Evolutionary conservation across 2,329 filamentous ascomycete genomes (phyloP).

Genomic region (Cylindrodendrum hubeiense): DNA sequence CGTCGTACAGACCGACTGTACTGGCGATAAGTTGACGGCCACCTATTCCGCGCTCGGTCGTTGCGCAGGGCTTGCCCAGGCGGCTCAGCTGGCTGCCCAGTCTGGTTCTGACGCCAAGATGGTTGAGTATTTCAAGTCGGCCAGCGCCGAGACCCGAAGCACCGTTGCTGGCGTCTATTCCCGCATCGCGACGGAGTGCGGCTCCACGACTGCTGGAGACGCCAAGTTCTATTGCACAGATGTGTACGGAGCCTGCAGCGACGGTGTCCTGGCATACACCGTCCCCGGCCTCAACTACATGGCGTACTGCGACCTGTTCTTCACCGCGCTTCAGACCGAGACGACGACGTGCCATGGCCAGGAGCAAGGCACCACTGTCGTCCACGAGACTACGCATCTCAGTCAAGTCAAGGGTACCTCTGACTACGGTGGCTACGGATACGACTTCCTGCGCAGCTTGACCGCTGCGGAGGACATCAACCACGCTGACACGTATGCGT

Average conservation of each 20-base stretch:
- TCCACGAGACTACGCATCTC: constrained; percentile 76
- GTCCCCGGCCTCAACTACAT: constrained; percentile 66
- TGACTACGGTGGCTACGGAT: constrained; percentile 69
- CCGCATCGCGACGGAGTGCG: constrained; percentile 67
- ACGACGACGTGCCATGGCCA: constrained; percentile 69
- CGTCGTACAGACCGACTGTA: constrained; percentile 66
- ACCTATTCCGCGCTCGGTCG: constrained; percentile 65
- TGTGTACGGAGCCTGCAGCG: constrained; percentile 63
- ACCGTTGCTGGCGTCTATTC: constrained; percentile 65
- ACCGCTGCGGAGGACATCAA: constrained; percentile 63
- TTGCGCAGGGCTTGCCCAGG: constrained; percentile 65
- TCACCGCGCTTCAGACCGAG: constrained; percentile 63
- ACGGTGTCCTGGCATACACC: constrained; percentile 71
- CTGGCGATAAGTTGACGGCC: constrained; percentile 57
- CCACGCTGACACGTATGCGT: constrained; percentile 69
- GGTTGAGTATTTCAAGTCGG: constrained; percentile 74
- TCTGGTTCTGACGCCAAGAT: constrained; percentile 64
- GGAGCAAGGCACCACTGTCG: constrained; percentile 73
- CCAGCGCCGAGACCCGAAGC: constrained; percentile 55
- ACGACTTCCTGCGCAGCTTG: constrained; percentile 64
- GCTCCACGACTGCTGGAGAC: constrained; percentile 58
- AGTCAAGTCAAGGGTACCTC: constrained; percentile 68
- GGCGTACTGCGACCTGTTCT: constrained; percentile 73
- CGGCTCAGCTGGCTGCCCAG: constrained; percentile 64
- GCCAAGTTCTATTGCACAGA: constrained; percentile 72